Evolutionary conservation across 1,284 basidiomycete species (phyloP).

Genomic region (Apiotrichum montevideense): DNA sequence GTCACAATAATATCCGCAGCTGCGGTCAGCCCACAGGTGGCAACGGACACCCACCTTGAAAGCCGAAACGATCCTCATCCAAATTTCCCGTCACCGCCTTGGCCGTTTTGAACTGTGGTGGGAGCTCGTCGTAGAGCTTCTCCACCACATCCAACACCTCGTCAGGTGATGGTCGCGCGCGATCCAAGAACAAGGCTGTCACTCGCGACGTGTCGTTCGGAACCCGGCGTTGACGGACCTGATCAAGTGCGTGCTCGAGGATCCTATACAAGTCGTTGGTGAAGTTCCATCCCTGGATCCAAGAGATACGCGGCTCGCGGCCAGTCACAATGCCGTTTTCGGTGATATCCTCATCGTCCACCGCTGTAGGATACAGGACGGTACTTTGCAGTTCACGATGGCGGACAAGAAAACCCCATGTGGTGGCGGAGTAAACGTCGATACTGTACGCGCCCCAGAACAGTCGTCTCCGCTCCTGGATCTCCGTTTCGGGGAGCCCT

Average conservation of each 20-base stretch:
- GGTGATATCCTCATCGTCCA: conserved; percentile 35
- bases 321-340: conserved; percentile 17
- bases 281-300: conserved; percentile 42
- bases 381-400: conserved; percentile 40
- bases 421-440: conserved; percentile 39
- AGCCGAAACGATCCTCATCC: conserved; percentile 35
- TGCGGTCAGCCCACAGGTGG: conserved; percentile 3
- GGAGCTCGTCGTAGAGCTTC: conserved; percentile 32
- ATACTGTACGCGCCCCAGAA: conserved; percentile 43
- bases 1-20: conserved; percentile 42
- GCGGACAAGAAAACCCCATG: conserved; percentile 35
- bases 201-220: conserved; percentile 14
- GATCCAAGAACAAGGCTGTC: conserved; percentile 21
- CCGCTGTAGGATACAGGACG: conserved; percentile 41
- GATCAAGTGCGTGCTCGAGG: conserved; percentile 38
- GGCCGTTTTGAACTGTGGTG: conserved; percentile 30
- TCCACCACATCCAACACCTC: conserved; percentile 32
- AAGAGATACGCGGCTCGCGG: conserved; percentile 21
- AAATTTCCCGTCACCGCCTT: conserved; percentile 36
- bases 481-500: conserved; percentile 28
- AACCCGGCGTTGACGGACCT: conserved; percentile 18
- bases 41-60: conserved; percentile 31
- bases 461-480: conserved; percentile 40
- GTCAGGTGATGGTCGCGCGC: conserved; percentile 18
- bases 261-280: conserved; percentile 41